A percentile compares a stretch with the other conserved stretches of the same genome.
Conservation (phyloP, 2,329 filamentous ascomycete species). For the Aspergillus intermedius region DNA sequence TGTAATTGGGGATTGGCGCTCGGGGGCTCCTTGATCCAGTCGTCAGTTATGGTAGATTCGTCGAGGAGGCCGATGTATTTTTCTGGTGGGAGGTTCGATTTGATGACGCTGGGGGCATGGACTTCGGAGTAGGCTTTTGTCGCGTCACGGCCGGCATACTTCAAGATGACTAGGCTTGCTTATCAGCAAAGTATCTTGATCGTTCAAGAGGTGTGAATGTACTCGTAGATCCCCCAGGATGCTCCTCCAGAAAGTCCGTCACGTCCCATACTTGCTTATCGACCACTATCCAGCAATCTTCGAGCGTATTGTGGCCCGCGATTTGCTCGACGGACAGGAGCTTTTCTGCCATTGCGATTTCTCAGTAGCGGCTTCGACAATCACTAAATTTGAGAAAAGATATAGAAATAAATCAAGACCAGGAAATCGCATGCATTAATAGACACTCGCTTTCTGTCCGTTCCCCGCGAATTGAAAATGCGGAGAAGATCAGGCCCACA, state of each 20-base stretch:
- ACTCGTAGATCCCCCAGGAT: slow-evolving; percentile 55
- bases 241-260: slow-evolving; percentile 58
- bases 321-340: slow-evolving; percentile 41
- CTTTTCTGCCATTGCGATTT: slow-evolving; percentile 22
- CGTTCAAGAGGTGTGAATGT: slow-evolving; percentile 11
- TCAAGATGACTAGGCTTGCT: slow-evolving; percentile 34
- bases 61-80: slow-evolving; percentile 48
- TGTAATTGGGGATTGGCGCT: slow-evolving; percentile 21
- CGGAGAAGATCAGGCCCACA: no score
- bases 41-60: slow-evolving; percentile 41
- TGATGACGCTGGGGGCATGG: slow-evolving; percentile 43
- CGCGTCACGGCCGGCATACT: slow-evolving; percentile 42
- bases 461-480: no score
- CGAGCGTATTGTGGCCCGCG: slow-evolving; percentile 42
- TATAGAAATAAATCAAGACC: background rate
- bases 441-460: no score
- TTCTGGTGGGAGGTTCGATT: slow-evolving; percentile 35
- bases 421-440: no score
- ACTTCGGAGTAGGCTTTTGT: slow-evolving; percentile 41
- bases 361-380: background rate
- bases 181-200: background rate
- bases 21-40: slow-evolving; percentile 41
- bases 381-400: background rate
- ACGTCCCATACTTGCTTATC: slow-evolving; percentile 63
- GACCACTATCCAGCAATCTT: slow-evolving; percentile 62